Conservation (phyloP, 768 basidiomycete species). For the Termitomyces sp. region DNA sequence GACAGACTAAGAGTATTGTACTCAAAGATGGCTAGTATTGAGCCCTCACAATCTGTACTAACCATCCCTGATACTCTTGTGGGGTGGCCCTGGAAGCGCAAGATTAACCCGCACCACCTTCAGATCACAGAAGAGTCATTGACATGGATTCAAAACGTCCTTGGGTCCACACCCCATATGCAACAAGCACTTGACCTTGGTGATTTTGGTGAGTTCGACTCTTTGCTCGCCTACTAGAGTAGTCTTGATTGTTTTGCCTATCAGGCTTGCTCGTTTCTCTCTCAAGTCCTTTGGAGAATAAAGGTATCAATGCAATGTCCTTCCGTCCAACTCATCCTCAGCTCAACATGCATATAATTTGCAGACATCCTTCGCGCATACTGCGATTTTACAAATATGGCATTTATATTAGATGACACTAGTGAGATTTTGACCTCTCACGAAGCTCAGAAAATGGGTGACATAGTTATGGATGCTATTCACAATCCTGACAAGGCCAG, state of each 20-base stretch:
- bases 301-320: slow-evolving; percentile 33
- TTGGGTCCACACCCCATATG: too few relatives aligned
- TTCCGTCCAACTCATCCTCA: not conserved
- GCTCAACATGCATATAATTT: not conserved
- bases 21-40: too few relatives aligned
- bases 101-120: slow-evolving; percentile 34
- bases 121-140: slow-evolving; percentile 29
- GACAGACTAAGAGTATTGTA: too few relatives aligned
- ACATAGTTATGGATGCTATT: too few relatives aligned
- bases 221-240: not conserved
- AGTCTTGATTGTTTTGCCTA: not conserved
- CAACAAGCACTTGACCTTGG: slow-evolving; percentile 38
- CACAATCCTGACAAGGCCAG: slow-evolving; percentile 33
- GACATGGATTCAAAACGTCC: too few relatives aligned
- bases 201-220: slow-evolving; percentile 38
- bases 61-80: slow-evolving; percentile 34
- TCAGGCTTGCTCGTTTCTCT: slow-evolving; percentile 36
- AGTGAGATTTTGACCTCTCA: slow-evolving; percentile 35
- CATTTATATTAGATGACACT: slow-evolving; percentile 50
- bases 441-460: slow-evolving; percentile 26
- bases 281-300: slow-evolving; percentile 28
- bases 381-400: slow-evolving; percentile 49
- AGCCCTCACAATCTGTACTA: too few relatives aligned
- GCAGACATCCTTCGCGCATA: slow-evolving; percentile 26
- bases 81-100: too few relatives aligned